Base-by-base conservation (phyloP, 306 rosid genomes). In the Lathyrus sativus region DNA sequence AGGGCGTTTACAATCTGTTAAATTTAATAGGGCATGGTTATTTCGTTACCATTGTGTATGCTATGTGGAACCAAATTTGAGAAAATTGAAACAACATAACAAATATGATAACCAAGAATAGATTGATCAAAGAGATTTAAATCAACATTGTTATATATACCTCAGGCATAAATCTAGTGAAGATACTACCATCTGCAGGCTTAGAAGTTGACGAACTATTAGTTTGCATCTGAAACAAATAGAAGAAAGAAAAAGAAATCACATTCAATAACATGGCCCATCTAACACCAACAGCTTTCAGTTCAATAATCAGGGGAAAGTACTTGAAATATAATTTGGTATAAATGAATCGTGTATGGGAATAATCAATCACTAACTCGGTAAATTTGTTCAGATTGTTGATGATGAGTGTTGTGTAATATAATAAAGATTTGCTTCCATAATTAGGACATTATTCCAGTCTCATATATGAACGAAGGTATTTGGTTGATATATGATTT, bases 1-100 rank as follows among this genome's bases (percentile, higher is more conserved):
- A 91, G 70, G 57, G 85, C 86, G 53, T 86, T 83, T 81, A 91
- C 68, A 72, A 86, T 88, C 97, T 91, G 87, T 55, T 68, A 70
- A 70, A 79, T 70, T 77, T 49, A 41, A 77, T 45, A 62, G 70
- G 54, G 58, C 9, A 44, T 26, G 24, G 37, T 58, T 62, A 70
- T 24, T 75, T 71, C 75, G 66, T 67, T 62, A 74, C 19, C 67
- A 53, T 15, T 59, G 49, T 66, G 75, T 65, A 69, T 56, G 55
- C 62, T 56, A 29, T 22, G 53, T 50, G 33, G 35, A 72, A 80
- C 41, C 29, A 29, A 46, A 68, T 54, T 61, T 64, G 9, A 76
- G 41, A 51, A 59, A 45, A 58, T 56, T 39, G 19, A 50, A 73
- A 28, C 7, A 54, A 57, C 17, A 44, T 18, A 44, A 56, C 26